Evolutionary conservation across 331 rosid genomes (phyloP), one percentile per base, ranked within the genome.

Genomic region (Quercus lobata): DNA sequence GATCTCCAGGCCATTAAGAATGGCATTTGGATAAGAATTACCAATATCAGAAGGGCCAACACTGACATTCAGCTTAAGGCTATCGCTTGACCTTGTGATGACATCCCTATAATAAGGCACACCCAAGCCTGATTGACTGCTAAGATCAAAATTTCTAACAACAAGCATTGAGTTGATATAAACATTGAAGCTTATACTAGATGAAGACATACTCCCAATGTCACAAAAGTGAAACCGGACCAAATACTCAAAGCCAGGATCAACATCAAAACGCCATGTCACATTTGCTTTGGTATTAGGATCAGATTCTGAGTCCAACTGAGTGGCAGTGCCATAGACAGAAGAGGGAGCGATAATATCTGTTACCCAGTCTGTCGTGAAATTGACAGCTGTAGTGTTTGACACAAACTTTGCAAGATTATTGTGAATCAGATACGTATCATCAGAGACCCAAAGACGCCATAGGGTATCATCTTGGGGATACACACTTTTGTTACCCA

Each of bases 181-280:
- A 65, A 88, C 89, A 29, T 81, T 85, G 83, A 90, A 84, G 35
- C 10, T 7, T 60, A 41, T 78, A n/a, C 19, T 32, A 56, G 44
- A 18, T 29, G 72, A 2, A 19, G 78, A 60, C 17, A 19, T 32
- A 72, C 76, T 78, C 37, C 77, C 52, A 46, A 88, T 56, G 72
- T 91, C 91, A 79, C 97, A 91, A 82, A 88, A 91, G 73, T 91
- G 94, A 84, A 88, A 87, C 70, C 97, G 91, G 55, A 91, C 75
- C 49, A 91, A 72, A 84, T 91, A 90, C 72, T 88, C 88, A 62
- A 90, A 91, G 53, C 87, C 88, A 6, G 86, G 92, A 84, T 84
- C 88, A 24, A 85, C 89, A 9, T 79, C 56, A 4, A 91, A 91
- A 62, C 49, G 17, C 94, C 94, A 91, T n/a, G 97, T 80, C 52